Percentiles rank a stretch among this genome's conserved stretches.
These are phyloP conservation scores for Botrytis deweyae DNA, from an alignment of 2,329 filamentous ascomycete genomes.

Conservation along the genomic window DNA sequence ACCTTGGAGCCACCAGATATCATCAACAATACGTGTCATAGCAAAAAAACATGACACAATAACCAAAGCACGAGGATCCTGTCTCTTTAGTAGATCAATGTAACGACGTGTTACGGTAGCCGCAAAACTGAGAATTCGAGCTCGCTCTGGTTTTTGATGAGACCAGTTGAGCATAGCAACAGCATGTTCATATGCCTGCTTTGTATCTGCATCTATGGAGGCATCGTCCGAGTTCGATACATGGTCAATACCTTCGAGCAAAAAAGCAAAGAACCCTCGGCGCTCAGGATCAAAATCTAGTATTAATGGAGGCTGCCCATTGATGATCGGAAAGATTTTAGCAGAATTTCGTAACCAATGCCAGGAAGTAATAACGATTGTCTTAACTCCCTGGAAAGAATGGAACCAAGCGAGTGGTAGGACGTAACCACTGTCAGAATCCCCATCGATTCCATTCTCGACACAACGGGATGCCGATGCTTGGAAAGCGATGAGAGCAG, in stretches of 20 bases:
- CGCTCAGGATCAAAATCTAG: slow-evolving; percentile 56
- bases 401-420: slow-evolving; percentile 66
- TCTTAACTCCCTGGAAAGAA: slow-evolving; percentile 66
- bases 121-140: slow-evolving; percentile 61
- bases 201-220: slow-evolving; percentile 39
- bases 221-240: slow-evolving; percentile 46
- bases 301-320: slow-evolving; percentile 61
- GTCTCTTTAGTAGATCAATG: slow-evolving; percentile 58
- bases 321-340: slow-evolving; percentile 60
- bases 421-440: slow-evolving; percentile 49
- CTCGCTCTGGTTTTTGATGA: slow-evolving; percentile 58
- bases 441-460: slow-evolving; percentile 51
- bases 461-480: slow-evolving; percentile 63
- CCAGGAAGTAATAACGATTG: slow-evolving; percentile 63
- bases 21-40: slow-evolving; percentile 35
- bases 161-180: slow-evolving; percentile 68
- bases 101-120: slow-evolving; percentile 62
- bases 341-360: slow-evolving; percentile 59
- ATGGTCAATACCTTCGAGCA: slow-evolving; percentile 58
- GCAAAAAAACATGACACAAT: slow-evolving; percentile 39
- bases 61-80: slow-evolving; percentile 45
- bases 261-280: slow-evolving; percentile 59
- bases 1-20: slow-evolving; percentile 66
- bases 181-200: slow-evolving; percentile 61
- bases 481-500: slow-evolving; percentile 65